Evolutionary conservation across 306 rosid species (phyloP).

Genomic region (Comarum palustre): DNA sequence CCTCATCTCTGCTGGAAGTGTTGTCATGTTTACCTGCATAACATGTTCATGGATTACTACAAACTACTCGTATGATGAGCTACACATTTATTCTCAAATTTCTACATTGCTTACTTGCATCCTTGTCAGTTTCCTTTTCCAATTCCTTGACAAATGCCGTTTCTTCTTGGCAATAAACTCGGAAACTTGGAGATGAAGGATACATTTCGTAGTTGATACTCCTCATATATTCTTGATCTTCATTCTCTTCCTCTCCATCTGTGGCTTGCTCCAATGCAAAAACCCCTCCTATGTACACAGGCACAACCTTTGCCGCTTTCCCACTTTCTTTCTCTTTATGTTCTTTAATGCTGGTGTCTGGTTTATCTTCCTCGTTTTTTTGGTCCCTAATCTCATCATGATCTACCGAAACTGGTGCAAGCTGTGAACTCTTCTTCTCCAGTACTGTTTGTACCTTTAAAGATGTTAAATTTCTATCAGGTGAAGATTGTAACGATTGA

Average conservation of each 20-base stretch:
- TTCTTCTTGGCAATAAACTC: constrained; percentile 55
- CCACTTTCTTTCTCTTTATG: background rate
- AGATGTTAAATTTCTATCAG: constrained; percentile 8
- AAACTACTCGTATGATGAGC: background rate
- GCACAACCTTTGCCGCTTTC: constrained; percentile 6
- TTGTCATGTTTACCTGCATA: constrained; percentile 31
- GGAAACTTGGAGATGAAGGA: constrained; percentile 72
- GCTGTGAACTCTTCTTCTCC: constrained; percentile 8
- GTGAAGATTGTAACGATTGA: constrained; percentile 5
- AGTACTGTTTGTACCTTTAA: constrained; percentile 10
- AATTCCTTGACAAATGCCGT: constrained; percentile 5
- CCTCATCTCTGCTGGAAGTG: background rate
- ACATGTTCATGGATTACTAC: background rate
- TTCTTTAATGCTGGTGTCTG: background rate
- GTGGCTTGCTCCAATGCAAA: constrained; percentile 17
- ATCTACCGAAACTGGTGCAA: background rate
- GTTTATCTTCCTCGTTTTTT: background rate
- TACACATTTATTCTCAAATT: background rate
- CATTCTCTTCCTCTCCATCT: constrained; percentile 15
- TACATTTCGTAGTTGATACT: background rate
- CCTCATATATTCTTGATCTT: constrained; percentile 20
- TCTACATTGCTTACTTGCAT: constrained; percentile 28
- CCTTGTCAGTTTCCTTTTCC: constrained; percentile 14
- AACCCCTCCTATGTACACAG: constrained; percentile 20
- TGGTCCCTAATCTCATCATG: background rate